Evolutionary conservation across 2,329 filamentous ascomycete species (phyloP).

Genomic region (Hymenoscyphus scutula): DNA sequence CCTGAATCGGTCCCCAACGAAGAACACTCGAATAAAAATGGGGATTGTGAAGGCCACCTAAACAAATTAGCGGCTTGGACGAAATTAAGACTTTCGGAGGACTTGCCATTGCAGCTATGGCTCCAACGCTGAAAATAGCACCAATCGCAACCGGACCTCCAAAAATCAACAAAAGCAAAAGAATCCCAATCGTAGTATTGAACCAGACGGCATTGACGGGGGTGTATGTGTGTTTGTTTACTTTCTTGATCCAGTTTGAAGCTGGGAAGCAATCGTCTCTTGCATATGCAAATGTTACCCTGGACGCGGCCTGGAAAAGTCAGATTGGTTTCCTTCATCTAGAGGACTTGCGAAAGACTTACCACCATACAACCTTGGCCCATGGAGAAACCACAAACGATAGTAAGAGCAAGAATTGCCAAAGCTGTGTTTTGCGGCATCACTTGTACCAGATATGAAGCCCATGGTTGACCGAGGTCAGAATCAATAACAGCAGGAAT

Average conservation of each 20-base stretch:
- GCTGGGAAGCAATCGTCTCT: slow-evolving; percentile 65
- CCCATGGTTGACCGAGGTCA: slow-evolving; percentile 66
- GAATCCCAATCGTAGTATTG: slow-evolving; percentile 56
- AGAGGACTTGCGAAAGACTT: not conserved
- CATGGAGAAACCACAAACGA: slow-evolving; percentile 67
- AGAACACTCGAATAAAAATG: slow-evolving; percentile 55
- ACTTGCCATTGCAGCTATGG: slow-evolving; percentile 60
- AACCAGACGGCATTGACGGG: slow-evolving; percentile 68
- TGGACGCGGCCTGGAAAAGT: slow-evolving; percentile 41
- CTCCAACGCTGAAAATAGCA: slow-evolving; percentile 66
- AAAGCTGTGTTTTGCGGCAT: slow-evolving; percentile 57
- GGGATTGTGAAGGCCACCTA: slow-evolving; percentile 49
- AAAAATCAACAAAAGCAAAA: slow-evolving; percentile 61
- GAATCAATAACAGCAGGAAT: slow-evolving; percentile 56
- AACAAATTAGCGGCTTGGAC: not conserved
- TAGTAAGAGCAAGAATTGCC: slow-evolving; percentile 58
- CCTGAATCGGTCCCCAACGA: slow-evolving; percentile 60
- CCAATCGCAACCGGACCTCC: slow-evolving; percentile 58
- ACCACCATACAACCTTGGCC: slow-evolving; percentile 67
- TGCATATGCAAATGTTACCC: slow-evolving; percentile 68
- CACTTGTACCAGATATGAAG: slow-evolving; percentile 64
- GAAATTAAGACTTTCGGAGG: not conserved
- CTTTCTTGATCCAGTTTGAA: slow-evolving; percentile 56
- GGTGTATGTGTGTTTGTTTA: slow-evolving; percentile 57
- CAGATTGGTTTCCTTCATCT: not conserved